A percentile compares a stretch with the other conserved stretches of the same genome.
Conservation (phyloP, 1,139 yeast genomes). For the Geotrichum aggregatum region DNA sequence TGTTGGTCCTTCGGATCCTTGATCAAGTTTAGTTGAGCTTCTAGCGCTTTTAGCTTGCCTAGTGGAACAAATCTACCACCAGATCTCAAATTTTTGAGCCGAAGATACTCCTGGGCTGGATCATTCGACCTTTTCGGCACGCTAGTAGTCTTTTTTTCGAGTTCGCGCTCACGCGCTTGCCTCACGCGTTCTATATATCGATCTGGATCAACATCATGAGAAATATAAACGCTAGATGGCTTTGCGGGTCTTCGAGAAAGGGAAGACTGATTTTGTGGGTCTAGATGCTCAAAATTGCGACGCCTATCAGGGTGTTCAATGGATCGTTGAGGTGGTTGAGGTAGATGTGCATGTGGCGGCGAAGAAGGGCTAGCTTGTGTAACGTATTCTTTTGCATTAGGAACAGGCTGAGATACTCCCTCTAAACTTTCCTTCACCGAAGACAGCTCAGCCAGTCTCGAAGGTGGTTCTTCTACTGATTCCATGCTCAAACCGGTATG, state of each 20-base stretch:
- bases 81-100: conserved; percentile 41
- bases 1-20: conserved; percentile 45
- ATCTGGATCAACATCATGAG: conserved; percentile 30
- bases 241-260: too few relatives aligned
- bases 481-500: background rate
- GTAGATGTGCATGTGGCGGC: conserved; percentile 1
- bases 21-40: conserved; percentile 39
- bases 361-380: background rate
- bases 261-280: background rate
- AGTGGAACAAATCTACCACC: conserved; percentile 54
- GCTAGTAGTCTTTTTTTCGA: conserved; percentile 14
- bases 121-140: conserved; percentile 25
- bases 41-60: conserved; percentile 45
- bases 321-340: background rate
- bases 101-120: conserved; percentile 40
- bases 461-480: background rate
- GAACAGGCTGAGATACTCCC: too few relatives aligned
- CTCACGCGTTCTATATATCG: conserved; percentile 33
- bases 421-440: too few relatives aligned
- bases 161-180: conserved; percentile 29
- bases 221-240: too few relatives aligned
- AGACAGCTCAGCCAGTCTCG: too few relatives aligned
- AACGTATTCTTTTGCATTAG: background rate
- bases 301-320: conserved; percentile 11
- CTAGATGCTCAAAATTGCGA: background rate